phyloP scores from a whole-genome alignment of 78 protist genomes.

The slime mould (Dictyostelium discoideum) region dicty_2.7 NC_007091.3:3435501-3436000 shows the following conservation, averaged over 20 bases:
- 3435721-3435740: background rate
- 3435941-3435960: background rate
- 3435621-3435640: background rate
- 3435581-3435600: background rate
- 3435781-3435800: background rate
- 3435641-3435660: background rate
- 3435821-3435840: background rate
- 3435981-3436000: background rate
- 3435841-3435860: background rate
- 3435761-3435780: background rate
- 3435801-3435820: background rate
- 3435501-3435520: too few relatives aligned
- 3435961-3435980: background rate
- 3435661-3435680: background rate
- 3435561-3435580: background rate
- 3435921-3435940: background rate
- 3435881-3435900: conserved; percentile 4
- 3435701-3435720: background rate
- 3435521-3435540: background rate
- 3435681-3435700: background rate
- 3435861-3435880: conserved; percentile 12
- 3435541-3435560: background rate
- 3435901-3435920: conserved; percentile 19
- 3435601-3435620: background rate
- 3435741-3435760: background rate